Evolutionary conservation across 2,329 filamentous ascomycete species (phyloP).

Genomic region (Orbilia oligospora): DNA sequence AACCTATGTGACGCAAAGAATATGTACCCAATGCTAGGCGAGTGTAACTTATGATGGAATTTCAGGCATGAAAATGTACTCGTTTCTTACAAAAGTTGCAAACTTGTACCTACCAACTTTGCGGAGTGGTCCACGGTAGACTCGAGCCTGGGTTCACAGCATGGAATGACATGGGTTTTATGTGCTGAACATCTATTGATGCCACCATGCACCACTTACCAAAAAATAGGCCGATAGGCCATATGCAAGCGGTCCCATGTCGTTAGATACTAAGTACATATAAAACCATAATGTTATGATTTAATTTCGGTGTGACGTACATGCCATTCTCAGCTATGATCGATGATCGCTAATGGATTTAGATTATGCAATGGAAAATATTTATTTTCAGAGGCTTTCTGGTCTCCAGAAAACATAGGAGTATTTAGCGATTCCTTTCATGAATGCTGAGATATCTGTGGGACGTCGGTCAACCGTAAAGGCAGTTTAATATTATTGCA

Average conservation of each 20-base stretch:
- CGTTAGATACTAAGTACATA: background rate
- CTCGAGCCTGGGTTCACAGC: background rate
- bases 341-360: too few relatives aligned
- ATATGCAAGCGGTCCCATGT: background rate
- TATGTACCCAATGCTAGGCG: background rate
- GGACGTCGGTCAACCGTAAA: background rate
- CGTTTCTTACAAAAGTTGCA: background rate
- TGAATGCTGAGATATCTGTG: background rate
- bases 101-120: background rate
- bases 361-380: background rate
- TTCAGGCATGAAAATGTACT: slow-evolving; percentile 4
- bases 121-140: background rate
- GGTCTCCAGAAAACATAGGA: background rate
- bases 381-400: background rate
- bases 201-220: background rate
- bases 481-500: background rate
- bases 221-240: background rate
- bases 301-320: background rate
- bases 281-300: slow-evolving; percentile 5
- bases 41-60: background rate
- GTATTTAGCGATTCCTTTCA: background rate
- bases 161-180: background rate
- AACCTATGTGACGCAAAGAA: slow-evolving; percentile 4
- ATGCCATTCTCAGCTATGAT: background rate
- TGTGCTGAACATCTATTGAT: background rate